Percentiles rank a stretch among this genome's conserved stretches.
Evolutionary conservation across 805 yeast genomes (phyloP).

Genomic region (Wickerhamomyces ciferrii): DNA sequence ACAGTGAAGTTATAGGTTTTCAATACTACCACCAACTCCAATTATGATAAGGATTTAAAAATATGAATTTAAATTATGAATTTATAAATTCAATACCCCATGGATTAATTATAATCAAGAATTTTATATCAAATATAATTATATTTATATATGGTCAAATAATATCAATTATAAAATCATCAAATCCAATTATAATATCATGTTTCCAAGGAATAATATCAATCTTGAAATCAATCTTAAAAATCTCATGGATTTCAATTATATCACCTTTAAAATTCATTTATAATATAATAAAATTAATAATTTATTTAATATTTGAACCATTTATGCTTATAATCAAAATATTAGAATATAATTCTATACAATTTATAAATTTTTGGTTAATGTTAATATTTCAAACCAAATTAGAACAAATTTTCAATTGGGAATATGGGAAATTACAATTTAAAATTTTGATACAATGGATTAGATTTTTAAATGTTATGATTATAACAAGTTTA

Average conservation of each 20-base stretch:
- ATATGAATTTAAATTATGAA: background rate
- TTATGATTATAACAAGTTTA: slow-evolving; percentile 15
- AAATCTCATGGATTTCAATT: too few species aligned
- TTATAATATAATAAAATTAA: too few species aligned
- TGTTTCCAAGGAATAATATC: slow-evolving; percentile 2
- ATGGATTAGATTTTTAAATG: slow-evolving; percentile 17
- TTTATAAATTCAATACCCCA: background rate
- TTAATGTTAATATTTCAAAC: slow-evolving; percentile 12
- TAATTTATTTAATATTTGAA: slow-evolving; percentile 8
- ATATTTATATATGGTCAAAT: background rate
- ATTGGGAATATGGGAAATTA: slow-evolving; percentile 9
- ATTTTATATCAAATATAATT: too few species aligned
- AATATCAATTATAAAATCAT: background rate
- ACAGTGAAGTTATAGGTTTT: too few species aligned
- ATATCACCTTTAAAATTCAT: background rate
- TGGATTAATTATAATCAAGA: background rate
- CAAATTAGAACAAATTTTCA: slow-evolving; percentile 9
- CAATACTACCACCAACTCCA: too few species aligned
- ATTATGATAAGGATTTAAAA: too few species aligned
- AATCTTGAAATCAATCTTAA: too few species aligned
- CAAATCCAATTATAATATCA: background rate
- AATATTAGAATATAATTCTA: slow-evolving; percentile 16
- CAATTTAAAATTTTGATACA: slow-evolving; percentile 15
- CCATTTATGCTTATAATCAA: slow-evolving; percentile 13
- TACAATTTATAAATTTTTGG: slow-evolving; percentile 13